Evolutionary conservation across 176 grass and related monocot genomes (phyloP).

Genomic region (Hyparrhenia diplandra): DNA sequence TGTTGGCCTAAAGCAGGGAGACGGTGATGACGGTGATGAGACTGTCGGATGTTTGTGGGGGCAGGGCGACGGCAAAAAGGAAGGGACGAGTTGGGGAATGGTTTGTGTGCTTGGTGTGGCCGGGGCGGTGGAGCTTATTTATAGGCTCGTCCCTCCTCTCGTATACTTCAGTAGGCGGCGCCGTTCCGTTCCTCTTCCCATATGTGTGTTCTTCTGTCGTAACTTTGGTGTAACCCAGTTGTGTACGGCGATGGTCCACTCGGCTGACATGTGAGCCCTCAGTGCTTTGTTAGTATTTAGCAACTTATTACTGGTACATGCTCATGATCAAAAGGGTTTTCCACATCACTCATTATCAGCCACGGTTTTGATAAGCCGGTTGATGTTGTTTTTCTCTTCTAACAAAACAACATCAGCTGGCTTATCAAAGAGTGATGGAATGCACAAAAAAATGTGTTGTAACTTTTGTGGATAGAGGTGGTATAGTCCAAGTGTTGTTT

Average conservation of each 20-base stretch:
- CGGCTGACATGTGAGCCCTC: background rate
- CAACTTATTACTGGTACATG: too few relatives aligned
- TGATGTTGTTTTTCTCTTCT: too few relatives aligned
- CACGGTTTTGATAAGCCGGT: too few relatives aligned
- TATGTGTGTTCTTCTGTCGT: background rate
- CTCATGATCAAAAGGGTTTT: background rate
- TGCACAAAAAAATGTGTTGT: too few relatives aligned
- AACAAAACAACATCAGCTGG: too few relatives aligned
- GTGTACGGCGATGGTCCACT: background rate
- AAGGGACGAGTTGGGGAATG: background rate
- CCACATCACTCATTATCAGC: too few relatives aligned
- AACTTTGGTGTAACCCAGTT: background rate
- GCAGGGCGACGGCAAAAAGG: slow-evolving; percentile 13
- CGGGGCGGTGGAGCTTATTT: slow-evolving; percentile 48
- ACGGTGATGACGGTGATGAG: slow-evolving; percentile 22
- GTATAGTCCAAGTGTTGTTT: too few relatives aligned
- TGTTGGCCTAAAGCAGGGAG: background rate
- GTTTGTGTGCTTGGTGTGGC: slow-evolving; percentile 17
- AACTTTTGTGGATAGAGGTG: too few relatives aligned
- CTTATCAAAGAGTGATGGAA: too few relatives aligned
- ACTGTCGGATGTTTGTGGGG: slow-evolving; percentile 18
- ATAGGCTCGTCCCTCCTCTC: slow-evolving; percentile 25
- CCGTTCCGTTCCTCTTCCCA: background rate
- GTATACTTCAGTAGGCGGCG: slow-evolving; percentile 15
- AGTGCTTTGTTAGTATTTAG: background rate